Base-by-base conservation (phyloP, 2,329 filamentous ascomycete genomes). In the Scedosporium apiospermum region DNA sequence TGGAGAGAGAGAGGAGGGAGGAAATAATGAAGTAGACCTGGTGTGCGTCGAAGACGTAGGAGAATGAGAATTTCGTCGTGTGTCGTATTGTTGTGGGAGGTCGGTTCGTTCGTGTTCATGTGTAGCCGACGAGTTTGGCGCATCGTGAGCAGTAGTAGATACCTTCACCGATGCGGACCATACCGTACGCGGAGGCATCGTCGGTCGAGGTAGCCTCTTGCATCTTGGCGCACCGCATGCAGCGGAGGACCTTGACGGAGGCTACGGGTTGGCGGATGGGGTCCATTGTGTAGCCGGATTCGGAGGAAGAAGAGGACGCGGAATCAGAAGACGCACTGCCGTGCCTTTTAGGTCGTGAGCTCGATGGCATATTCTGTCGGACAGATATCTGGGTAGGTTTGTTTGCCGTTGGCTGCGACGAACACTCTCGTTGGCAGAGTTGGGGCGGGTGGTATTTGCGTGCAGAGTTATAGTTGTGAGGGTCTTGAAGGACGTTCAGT, bases 71-170 rank as follows among this genome's bases (percentile, higher is more conserved):
- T 10, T 18, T 18, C 9, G 51, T 18, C 14, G 23, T 55, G 23
- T 55, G 18, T 55, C 12, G 12, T 14, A 26, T 14, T 7, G 18
- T 23, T 21, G 51, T 14, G 4, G 6, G 30, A 21, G 49, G 21
- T 55, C 23, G 27, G 9, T n/a, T 16, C 14, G 26, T 14, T n/a
- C 16, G 5, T 26, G 10, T 68, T 82, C 80, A 87, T 71, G 81
- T 83, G 73, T 86, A 88, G 67, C 85, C 85, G 38, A 85, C 82
- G 71, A 85, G 82, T 70, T 80, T 82, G 64, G 85, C 85, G 70
- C 85, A 88, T 42, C 83, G 79, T 64, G 81, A 78, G 74, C 85
- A 88, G 73, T 88, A 88, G 76, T 87, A 87, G 65, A 87, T 80
- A 72, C 86, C 86, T 71, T 83, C 82, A 1, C 84, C 83, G 65